Percentiles rank a stretch among this genome's conserved stretches.
phyloP scores from a whole-genome alignment of 1,284 basidiomycete species.

The Puccinia coronata region DNA sequence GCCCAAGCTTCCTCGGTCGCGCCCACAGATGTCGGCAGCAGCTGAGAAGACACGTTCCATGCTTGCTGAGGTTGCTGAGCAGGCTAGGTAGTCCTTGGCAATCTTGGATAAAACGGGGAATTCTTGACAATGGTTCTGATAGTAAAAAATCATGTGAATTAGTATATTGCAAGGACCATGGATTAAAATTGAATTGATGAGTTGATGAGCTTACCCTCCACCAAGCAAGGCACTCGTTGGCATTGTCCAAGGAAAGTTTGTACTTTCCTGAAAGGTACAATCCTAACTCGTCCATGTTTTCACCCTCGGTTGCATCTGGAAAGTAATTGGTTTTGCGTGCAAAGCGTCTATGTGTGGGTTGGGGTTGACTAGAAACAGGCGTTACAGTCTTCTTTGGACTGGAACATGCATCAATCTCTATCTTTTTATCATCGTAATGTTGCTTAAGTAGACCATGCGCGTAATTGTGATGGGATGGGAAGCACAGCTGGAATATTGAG shows the following conservation, averaged over 20 bases:
- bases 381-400: neutral
- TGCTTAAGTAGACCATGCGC: neutral
- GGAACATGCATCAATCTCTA: too few relatives aligned
- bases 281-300: neutral
- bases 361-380: neutral
- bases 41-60: neutral
- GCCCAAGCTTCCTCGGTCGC: too few relatives aligned
- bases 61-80: neutral
- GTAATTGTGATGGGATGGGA: neutral
- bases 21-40: too few relatives aligned
- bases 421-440: neutral
- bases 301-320: neutral
- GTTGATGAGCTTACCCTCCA: neutral
- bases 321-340: neutral
- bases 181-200: neutral
- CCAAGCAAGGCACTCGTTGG: neutral
- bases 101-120: neutral
- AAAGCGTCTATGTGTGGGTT: neutral
- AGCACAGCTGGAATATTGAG: neutral
- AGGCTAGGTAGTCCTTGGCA: too few relatives aligned
- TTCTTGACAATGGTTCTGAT: neutral
- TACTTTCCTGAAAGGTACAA: neutral
- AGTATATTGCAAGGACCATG: neutral
- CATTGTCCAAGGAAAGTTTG: neutral
- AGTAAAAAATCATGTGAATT: neutral